Percentiles rank a stretch among this genome's conserved stretches.
These are phyloP conservation scores for Gossypium anomalum DNA, from an alignment of 345 rosid species.

Conservation along the genomic window DNA sequence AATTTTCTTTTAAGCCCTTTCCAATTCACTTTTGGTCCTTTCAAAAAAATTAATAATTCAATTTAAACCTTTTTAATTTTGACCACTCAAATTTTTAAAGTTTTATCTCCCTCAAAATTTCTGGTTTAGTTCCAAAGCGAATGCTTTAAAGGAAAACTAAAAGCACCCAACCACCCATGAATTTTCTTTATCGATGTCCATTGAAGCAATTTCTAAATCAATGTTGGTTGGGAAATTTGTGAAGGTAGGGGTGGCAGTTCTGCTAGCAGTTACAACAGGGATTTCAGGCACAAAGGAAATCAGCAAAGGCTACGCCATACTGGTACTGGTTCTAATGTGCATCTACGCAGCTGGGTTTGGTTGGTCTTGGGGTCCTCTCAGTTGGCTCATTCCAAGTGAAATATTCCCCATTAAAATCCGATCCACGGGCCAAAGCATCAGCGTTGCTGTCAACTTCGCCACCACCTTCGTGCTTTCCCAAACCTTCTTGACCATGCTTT, in stretches of 20 bases:
- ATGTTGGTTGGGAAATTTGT: neutral
- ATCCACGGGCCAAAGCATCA: slow-evolving; percentile 60
- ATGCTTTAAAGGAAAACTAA: too few species aligned
- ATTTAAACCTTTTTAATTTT: too few species aligned
- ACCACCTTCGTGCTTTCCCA: slow-evolving; percentile 49
- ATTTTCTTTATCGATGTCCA: neutral
- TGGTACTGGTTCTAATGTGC: slow-evolving; percentile 49
- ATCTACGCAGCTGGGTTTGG: slow-evolving; percentile 62
- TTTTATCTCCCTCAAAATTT: too few species aligned
- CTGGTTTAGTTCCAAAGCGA: too few species aligned
- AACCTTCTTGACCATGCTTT: slow-evolving; percentile 56
- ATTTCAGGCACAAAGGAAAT: slow-evolving; percentile 41
- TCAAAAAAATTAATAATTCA: too few species aligned
- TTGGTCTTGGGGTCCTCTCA: slow-evolving; percentile 72
- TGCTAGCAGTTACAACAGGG: slow-evolving; percentile 39
- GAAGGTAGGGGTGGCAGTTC: slow-evolving; percentile 31
- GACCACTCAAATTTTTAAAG: too few species aligned
- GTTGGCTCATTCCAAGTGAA: slow-evolving; percentile 64
- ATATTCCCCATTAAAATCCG: slow-evolving; percentile 63
- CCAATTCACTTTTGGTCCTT: too few species aligned
- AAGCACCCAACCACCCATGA: too few species aligned
- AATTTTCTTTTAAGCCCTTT: too few species aligned
- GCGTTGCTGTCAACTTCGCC: slow-evolving; percentile 45
- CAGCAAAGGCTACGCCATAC: slow-evolving; percentile 32
- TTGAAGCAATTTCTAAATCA: neutral